Evolutionary conservation across 116 monocot species (phyloP), one percentile per base, ranked within the genome.

Genomic region (Iris pallida): DNA sequence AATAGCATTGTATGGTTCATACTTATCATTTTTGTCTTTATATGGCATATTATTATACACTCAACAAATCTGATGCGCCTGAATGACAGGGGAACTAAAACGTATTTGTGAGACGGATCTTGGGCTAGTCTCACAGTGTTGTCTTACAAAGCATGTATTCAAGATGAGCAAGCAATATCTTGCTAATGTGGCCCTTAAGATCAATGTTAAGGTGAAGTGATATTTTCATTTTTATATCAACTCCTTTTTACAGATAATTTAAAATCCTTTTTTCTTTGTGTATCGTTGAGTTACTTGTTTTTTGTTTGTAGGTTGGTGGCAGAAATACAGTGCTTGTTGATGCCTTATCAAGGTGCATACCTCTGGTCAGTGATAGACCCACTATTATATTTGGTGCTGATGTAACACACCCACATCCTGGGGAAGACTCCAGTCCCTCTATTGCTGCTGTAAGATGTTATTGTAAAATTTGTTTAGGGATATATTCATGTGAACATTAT

Each of bases 381-480:
- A 93, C 93, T 5, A 93, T 93, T 41, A 89, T 93, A 76, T 93
- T 93, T 82, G 93, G 93, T 57, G 93, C 93, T 44, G 93, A 93
- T 82, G 93, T 93, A 1, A 93, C 90, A 1, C 93, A 93, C 76
- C 93, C 93, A 57, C 83, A 87, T 79, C 93, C 93, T 57, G 93
- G 93, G 13, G 93, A 93, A 67, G 90, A 93, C 20, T 80, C 82
- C 17, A 78, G 68, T 42, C 78, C 77, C 18, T 80, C 78, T 16
- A 85, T 81, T 68, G 85, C 81, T 67, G 85, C 85, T 59, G 85
- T 85, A 80, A 60, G 20, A 53, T 30, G 30, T 30, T 30, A 2
- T 56, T 15, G 11, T 8, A 30, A 47, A 10, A 12, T 65, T 15
- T 65, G 19, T 8, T 43, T 18, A 14, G n/a, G 5, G 18, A 41